Conservation (phyloP, 208 protist genomes). For the Naegleria fowleri region DNA sequence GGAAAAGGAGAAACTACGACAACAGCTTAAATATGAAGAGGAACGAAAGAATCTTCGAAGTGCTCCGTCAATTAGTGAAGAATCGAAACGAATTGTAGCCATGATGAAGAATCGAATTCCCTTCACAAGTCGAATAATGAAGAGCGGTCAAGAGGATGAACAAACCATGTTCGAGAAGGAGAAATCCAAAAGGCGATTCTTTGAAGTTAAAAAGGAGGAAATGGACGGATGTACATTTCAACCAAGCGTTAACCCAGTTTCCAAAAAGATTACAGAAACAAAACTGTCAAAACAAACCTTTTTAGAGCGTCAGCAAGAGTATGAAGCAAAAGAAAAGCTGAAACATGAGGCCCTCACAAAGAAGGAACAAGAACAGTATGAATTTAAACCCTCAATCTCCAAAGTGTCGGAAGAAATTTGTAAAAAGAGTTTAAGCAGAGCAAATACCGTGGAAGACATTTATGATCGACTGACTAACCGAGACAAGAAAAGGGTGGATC, state of each 20-base stretch:
- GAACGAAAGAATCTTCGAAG: not conserved
- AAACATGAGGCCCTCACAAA: not conserved
- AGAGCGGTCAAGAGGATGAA: not conserved
- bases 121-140: not conserved
- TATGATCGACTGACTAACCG: not conserved
- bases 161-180: not conserved
- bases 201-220: not conserved
- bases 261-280: not conserved
- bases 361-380: not conserved
- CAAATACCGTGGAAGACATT: not conserved
- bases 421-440: not conserved
- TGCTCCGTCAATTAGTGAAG: not conserved
- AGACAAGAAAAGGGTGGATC: not conserved
- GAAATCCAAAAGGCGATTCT: not conserved
- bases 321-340: not conserved
- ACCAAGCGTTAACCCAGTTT: not conserved
- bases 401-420: not conserved
- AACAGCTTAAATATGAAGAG: not conserved
- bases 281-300: not conserved
- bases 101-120: not conserved
- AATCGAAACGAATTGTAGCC: not conserved
- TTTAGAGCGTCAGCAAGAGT: not conserved
- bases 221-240: slow-evolving; percentile 5
- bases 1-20: not conserved
- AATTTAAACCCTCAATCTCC: not conserved